These are phyloP conservation scores for Starmerella potacharoeniae DNA, from an alignment of 805 yeast genomes.

Conservation along the genomic window DNA sequence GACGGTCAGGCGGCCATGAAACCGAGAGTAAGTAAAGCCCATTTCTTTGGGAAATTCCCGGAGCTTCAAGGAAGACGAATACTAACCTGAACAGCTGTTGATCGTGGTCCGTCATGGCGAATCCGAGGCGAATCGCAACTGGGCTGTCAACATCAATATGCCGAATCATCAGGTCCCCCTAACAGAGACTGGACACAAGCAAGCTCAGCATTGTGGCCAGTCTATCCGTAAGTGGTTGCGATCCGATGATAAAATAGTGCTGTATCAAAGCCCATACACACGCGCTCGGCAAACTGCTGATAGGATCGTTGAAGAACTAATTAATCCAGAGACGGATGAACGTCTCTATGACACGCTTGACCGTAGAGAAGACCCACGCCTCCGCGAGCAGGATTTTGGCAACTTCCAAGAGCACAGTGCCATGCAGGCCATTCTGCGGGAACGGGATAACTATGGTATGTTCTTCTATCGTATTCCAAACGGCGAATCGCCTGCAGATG, in stretches of 20 bases:
- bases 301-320: conserved; percentile 48
- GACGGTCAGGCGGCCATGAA: conserved; percentile 6
- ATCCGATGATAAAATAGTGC: conserved; percentile 49
- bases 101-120: conserved; percentile 85
- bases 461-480: conserved; percentile 82
- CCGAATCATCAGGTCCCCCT: conserved; percentile 74
- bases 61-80: background rate
- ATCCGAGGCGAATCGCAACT: conserved; percentile 80
- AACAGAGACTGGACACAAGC: conserved; percentile 54
- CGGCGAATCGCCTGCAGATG: conserved; percentile 95
- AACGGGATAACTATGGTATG: conserved; percentile 78
- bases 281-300: conserved; percentile 78
- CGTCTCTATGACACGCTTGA: conserved; percentile 23
- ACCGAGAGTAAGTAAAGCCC: conserved; percentile 15
- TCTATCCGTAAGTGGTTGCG: conserved; percentile 30
- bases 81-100: conserved; percentile 39
- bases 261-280: conserved; percentile 77
- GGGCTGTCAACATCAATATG: conserved; percentile 59
- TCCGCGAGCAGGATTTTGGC: conserved; percentile 93
- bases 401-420: conserved; percentile 62
- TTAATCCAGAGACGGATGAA: conserved; percentile 31
- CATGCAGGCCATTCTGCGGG: conserved; percentile 74
- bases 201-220: conserved; percentile 32
- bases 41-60: background rate
- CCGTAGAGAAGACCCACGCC: conserved; percentile 64